phyloP scores from a whole-genome alignment of 345 rosid species.

The Salix brachista region DNA sequence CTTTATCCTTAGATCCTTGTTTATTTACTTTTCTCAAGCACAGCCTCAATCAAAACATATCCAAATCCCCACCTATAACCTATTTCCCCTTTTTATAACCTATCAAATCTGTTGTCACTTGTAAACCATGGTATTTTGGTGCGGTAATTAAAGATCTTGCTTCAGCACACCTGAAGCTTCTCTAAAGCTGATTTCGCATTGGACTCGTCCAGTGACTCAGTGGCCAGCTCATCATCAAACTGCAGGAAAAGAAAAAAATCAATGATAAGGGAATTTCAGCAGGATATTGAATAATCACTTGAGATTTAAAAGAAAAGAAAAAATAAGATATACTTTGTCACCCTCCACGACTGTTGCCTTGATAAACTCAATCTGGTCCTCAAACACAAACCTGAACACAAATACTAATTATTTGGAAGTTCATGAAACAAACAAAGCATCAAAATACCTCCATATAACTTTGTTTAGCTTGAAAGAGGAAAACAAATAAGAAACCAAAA shows the following conservation, averaged over 20 bases:
- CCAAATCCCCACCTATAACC: neutral
- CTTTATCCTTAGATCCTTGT: neutral
- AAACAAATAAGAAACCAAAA: neutral
- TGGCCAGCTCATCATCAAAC: conserved; percentile 43
- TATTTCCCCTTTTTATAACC: neutral
- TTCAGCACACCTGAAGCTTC: conserved; percentile 62
- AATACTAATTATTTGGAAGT: neutral
- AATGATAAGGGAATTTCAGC: neutral
- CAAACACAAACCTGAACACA: conserved; percentile 72
- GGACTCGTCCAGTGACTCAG: conserved; percentile 40
- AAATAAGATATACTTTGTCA: conserved; percentile 52
- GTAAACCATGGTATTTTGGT: neutral
- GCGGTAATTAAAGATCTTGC: neutral
- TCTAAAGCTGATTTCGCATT: conserved; percentile 62
- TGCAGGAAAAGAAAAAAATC: conserved; percentile 24
- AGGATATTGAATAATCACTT: neutral
- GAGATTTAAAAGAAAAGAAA: neutral
- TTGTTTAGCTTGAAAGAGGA: neutral
- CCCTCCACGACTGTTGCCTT: conserved; percentile 82
- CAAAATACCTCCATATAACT: neutral
- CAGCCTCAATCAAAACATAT: neutral
- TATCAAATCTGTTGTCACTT: neutral
- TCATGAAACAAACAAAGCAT: neutral
- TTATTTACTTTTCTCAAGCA: neutral
- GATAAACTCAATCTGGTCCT: conserved; percentile 91